Conservation (phyloP, 345 rosid genomes). For the Barbarea vulgaris region DNA sequence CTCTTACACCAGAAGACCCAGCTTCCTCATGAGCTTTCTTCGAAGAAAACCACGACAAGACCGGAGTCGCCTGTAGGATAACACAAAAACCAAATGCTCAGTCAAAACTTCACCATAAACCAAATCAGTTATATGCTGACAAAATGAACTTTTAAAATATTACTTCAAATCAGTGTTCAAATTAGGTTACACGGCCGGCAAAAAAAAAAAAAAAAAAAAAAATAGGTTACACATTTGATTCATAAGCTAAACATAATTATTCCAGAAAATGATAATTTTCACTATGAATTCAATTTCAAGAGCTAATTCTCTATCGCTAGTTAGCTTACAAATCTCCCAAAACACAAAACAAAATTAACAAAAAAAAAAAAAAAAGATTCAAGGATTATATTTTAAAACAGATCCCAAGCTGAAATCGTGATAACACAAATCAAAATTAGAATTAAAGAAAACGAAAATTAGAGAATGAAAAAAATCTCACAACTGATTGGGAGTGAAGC, state of each 20-base stretch:
- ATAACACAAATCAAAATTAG: background rate
- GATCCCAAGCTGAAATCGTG: conserved; percentile 17
- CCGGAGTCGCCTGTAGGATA: conserved; percentile 60
- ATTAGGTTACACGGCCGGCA: background rate
- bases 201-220: too few relatives aligned
- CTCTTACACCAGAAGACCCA: conserved; percentile 57
- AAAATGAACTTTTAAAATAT: background rate
- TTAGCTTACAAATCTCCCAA: background rate
- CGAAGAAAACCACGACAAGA: conserved; percentile 58
- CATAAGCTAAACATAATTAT: too few relatives aligned
- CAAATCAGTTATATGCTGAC: background rate
- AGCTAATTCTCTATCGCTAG: background rate
- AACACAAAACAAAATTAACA: background rate
- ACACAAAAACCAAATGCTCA: conserved; percentile 21
- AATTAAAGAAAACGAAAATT: background rate
- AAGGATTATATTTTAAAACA: conserved; percentile 6
- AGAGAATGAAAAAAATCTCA: conserved; percentile 40
- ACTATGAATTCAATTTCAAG: background rate
- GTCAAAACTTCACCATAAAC: background rate
- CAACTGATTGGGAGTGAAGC: conserved; percentile 66
- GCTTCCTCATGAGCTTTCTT: conserved; percentile 68
- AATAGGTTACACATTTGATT: background rate
- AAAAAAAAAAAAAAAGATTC: background rate
- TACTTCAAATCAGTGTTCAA: background rate
- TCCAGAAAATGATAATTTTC: background rate